Conservation (phyloP, 441 rosid genomes). For the Erodium trifolium region DNA sequence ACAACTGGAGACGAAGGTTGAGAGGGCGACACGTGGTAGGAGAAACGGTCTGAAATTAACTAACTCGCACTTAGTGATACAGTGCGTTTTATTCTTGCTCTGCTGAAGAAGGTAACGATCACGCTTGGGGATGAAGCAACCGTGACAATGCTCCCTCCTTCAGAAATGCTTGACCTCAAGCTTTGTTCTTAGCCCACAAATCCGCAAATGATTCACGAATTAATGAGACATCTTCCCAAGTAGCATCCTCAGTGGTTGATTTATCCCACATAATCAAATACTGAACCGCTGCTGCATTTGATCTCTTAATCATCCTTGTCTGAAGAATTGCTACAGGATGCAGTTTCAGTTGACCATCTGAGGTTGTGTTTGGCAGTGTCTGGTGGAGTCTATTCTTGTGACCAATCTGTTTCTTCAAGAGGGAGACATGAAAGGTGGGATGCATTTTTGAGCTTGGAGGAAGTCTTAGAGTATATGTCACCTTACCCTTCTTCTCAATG, state of each 20-base stretch:
- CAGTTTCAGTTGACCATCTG: neutral
- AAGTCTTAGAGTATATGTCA: neutral
- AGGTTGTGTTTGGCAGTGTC: neutral
- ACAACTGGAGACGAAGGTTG: too few species aligned
- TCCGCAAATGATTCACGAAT: too few species aligned
- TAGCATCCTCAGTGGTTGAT: neutral
- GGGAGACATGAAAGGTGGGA: neutral
- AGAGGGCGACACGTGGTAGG: too few species aligned
- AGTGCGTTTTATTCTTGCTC: too few species aligned
- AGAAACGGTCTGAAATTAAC: too few species aligned
- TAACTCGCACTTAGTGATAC: too few species aligned
- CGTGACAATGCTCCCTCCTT: too few species aligned
- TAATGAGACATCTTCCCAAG: neutral
- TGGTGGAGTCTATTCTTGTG: neutral
- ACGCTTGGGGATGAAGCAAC: too few species aligned
- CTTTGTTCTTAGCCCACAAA: too few species aligned
- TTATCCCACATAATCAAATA: neutral
- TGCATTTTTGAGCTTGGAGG: neutral
- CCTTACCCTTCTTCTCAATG: neutral
- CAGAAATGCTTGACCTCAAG: too few species aligned
- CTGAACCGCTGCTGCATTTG: neutral
- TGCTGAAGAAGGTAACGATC: too few species aligned
- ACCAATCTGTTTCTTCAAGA: neutral
- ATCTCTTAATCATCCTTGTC: neutral
- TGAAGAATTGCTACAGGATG: neutral